Base-by-base conservation (phyloP, 2,329 filamentous ascomycete species). In the Aspergillus brunneoviolaceus region DNA sequence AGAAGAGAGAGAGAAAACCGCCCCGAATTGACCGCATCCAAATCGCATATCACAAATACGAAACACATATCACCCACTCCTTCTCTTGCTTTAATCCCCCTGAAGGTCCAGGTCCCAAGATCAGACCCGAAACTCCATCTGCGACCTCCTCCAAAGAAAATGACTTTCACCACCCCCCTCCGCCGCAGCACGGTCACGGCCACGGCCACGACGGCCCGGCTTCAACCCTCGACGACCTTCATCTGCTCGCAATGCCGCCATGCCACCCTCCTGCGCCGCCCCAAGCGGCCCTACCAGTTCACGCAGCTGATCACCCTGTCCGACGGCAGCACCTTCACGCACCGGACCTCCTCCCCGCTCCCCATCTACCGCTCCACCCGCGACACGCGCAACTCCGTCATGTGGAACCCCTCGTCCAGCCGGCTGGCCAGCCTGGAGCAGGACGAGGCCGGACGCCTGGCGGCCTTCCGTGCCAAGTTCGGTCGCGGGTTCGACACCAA, bases 291-390 rank as follows among this genome's bases (percentile, higher is more conserved):
- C 48, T 98, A 97, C 83, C 91, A 89, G 67, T 98, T 97, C 83
- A 97, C 94, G n/a, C 95, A 99, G 79, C 85, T 99, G 62, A 84
- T 99, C 67, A 93, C 92, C 57, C 89, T 98, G 65, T 91, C 89
- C 47, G 95, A 99, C 81, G 95, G 95, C 69, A 90, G 87, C 71
- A 90, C 93, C 61, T 98, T 80, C 73, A 76, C 76, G 19, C 79
- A 81, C 66, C 80, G 80, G 66, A 82, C 80, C 48, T 81, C 79
- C 51, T 82, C 80, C 5, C 80, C 80, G 2, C 69, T 79, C 23
- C 81, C 86, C 7, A 79, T 88, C 60, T 87, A 87, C 77, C 81
- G 81, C 65, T 82, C 79, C 55, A 84, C 83, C 62, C 96, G 96
- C 78, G 95, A 99, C 80, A 91, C 89, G 49, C 87, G 92, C 70